Base-by-base conservation (phyloP, 495 filamentous ascomycete genomes). In the Cercophora scortea region DNA sequence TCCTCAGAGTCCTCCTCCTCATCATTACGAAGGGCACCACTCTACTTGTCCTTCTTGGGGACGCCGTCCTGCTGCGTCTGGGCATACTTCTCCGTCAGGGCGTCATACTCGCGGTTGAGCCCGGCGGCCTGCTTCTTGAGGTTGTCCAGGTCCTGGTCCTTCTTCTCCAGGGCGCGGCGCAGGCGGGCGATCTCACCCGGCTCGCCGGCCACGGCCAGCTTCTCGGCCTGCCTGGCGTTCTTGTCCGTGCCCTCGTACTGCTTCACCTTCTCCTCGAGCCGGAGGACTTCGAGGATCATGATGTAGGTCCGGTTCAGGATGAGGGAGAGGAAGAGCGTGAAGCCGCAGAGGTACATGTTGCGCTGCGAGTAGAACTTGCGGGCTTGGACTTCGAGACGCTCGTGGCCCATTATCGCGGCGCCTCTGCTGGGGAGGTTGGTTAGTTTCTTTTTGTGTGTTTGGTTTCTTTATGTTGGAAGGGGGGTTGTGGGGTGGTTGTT, bases 291-390 rank as follows among this genome's bases (percentile, higher is more conserved):
- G 47, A 97, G 81, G 65, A 96, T 97, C 89, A 97, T 90, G 63
- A 82, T 85, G 77, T 97, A 96, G 61, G 94, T 97, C 65, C 94
- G 91, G 81, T 98, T 97, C 64, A 98, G 89, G 72, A 98, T 97
- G 42, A 98, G 78, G 38, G 92, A 96, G 51, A 98, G 84, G 84
- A 98, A 98, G 53, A 97, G 86, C 0, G 93, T 98, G 78, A 98
- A 98, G 61, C 93, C 93, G 73, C 94, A 97, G 51, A 98, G 90
- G 76, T 98, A 98, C 94, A 98, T 96, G 82, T 98, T 98, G 66
- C 93, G 92, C 75, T 98, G 91, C 53, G 91, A 95, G 82, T 98
- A 98, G 79, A 98, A 98, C 71, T 97, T 97, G 78, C 93, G 91
- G 53, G 93, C 93, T 70, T 98, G 93, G 15, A 96, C 90, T 72